Evolutionary conservation across 2,329 filamentous ascomycete species (phyloP), one percentile per base, ranked within the genome.

Genomic region (Emergomyces africanus): DNA sequence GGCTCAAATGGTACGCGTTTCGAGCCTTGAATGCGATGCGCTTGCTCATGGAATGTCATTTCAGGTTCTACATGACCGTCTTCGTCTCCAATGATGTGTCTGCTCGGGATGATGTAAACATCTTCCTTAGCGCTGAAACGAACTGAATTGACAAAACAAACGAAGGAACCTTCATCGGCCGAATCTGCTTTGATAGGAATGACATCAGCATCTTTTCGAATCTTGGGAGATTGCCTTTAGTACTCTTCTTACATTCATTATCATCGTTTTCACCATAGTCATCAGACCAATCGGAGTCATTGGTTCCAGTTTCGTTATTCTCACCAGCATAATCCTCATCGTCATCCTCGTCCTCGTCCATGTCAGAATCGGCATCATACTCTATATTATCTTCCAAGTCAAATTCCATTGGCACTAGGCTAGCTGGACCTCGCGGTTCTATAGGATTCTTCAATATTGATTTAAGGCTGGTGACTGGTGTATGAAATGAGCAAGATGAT

Each of bases 11-110:
- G 57, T 63, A 39, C 66, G 64, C 12, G 15, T 46, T 63, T 59
- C 35, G 68, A 68, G 54, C 67, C 63, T 50, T 66, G 63, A 12
- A 71, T 68, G 35, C 71, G 63, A 42, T 69, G 65, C 67, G 75
- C 74, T 63, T 73, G 67, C 62, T 75, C 74, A 62, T 75, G 74
- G 57, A 69, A 69, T 10, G 74, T 75, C 68, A 74, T 70, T 42
- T 61, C 57, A 15, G 59, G 51, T 41, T 48, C 46, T 20, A 48
- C 39, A 39, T 53, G n/a, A 6, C 30, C 30, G 35, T n/a, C n/a
- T n/a, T n/a, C n/a, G 55, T 49, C 48, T 28, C 28, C 39, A 15
- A 25, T n/a, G 41, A 57, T 37, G 51, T 37, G n/a, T 14, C 53
- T 28, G n/a, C 46, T 49, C 3, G 54, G 39, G 18, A 57, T 50